A percentile compares a stretch with the other conserved stretches of the same genome.
Conservation (phyloP, 2,329 filamentous ascomycete genomes). For the Cladosporium sp. region DNA sequence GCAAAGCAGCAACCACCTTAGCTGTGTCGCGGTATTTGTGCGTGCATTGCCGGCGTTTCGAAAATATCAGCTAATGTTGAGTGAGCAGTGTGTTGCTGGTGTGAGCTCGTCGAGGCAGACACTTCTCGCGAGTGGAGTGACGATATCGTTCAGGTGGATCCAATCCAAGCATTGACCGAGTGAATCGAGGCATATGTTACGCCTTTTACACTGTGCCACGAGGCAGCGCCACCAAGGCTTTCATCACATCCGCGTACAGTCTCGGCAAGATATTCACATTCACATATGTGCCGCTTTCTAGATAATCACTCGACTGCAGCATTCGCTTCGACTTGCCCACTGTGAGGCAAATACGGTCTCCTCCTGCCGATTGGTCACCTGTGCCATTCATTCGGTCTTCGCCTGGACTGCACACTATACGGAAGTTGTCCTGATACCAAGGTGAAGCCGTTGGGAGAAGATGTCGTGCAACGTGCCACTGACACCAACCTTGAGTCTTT, state of each 20-base stretch:
- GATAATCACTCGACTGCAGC: not conserved
- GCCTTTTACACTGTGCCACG: not conserved
- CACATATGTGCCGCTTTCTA: not conserved
- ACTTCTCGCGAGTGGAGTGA: not conserved
- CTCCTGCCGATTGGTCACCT: not conserved
- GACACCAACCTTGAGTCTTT: not conserved
- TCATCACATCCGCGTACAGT: not conserved
- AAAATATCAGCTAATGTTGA: slow-evolving; percentile 18
- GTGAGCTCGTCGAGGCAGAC: not conserved
- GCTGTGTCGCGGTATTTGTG: not conserved
- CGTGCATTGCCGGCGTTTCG: slow-evolving; percentile 4
- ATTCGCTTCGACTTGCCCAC: not conserved
- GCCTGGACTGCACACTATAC: not conserved
- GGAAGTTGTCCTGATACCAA: not conserved
- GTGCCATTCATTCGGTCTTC: not conserved
- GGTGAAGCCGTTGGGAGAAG: not conserved
- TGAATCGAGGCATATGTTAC: not conserved
- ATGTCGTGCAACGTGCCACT: not conserved
- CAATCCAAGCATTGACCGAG: not conserved
- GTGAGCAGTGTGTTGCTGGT: slow-evolving; percentile 27
- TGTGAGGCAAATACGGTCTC: not conserved
- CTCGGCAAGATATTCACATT: not conserved
- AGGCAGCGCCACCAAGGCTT: not conserved
- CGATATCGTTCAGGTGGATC: not conserved
- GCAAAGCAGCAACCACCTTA: slow-evolving; percentile 2